Conservation (phyloP, 2,329 filamentous ascomycete genomes). For the Stagonosporopsis chrysanthemi region DNA sequence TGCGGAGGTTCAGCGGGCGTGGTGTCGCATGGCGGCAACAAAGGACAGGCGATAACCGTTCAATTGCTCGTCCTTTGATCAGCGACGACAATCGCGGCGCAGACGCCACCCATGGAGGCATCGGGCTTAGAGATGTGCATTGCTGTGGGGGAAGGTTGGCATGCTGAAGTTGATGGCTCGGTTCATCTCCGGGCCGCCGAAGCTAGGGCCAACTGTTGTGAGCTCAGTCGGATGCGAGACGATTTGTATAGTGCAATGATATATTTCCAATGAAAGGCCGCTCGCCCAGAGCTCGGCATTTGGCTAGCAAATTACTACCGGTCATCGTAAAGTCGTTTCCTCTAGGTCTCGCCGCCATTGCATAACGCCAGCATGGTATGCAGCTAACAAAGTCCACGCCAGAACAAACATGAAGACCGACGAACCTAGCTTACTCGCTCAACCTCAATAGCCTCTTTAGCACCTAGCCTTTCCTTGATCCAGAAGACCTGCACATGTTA, state of each 20-base stretch:
- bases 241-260: constrained; percentile 21
- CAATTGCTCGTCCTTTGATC: constrained; percentile 38
- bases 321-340: constrained; percentile 37
- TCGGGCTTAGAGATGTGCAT: constrained; percentile 45
- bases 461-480: constrained; percentile 46
- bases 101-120: constrained; percentile 53
- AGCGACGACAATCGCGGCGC: constrained; percentile 43
- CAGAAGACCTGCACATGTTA: constrained; percentile 50
- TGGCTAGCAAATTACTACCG: constrained; percentile 42
- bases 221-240: constrained; percentile 2
- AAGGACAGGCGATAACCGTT: constrained; percentile 32
- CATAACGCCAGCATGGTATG: constrained; percentile 16
- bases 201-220: constrained; percentile 9
- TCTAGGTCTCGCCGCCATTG: constrained; percentile 35
- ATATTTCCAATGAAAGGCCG: constrained; percentile 37
- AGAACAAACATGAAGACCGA: constrained; percentile 10
- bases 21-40: constrained; percentile 38
- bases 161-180: constrained; percentile 35
- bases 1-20: constrained; percentile 26
- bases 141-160: constrained; percentile 22
- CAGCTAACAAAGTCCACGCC: constrained; percentile 16
- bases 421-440: constrained; percentile 16
- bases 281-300: constrained; percentile 26
- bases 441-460: constrained; percentile 28
- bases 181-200: constrained; percentile 34